Percentiles rank a stretch among this genome's conserved stretches.
phyloP scores from a whole-genome alignment of 202 grass and related monocot species.

The Zoysia matrella region DNA sequence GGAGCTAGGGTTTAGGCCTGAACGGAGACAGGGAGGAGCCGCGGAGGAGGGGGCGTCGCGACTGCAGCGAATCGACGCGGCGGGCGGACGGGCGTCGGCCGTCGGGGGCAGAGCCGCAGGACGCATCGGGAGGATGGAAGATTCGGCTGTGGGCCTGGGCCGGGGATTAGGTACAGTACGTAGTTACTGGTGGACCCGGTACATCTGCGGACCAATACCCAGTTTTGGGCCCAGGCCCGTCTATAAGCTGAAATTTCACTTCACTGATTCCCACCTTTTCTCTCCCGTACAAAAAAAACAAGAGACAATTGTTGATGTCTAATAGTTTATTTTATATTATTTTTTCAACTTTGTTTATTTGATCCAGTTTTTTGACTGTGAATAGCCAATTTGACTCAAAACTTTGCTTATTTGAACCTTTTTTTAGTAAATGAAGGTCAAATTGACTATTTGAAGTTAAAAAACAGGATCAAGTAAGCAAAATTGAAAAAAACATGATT shows the following conservation, averaged over 20 bases:
- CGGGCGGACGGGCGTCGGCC: constrained; percentile 14
- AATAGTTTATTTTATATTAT: too few species aligned
- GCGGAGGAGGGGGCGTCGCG: constrained; percentile 23
- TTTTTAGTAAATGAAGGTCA: too few species aligned
- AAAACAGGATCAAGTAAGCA: too few species aligned
- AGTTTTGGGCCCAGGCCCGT: neutral
- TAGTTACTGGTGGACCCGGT: neutral
- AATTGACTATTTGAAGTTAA: too few species aligned
- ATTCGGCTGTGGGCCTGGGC: constrained; percentile 13
- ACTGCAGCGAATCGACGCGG: constrained; percentile 30
- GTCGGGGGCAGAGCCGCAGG: constrained; percentile 1
- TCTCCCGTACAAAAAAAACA: too few species aligned
- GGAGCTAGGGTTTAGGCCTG: constrained; percentile 44
- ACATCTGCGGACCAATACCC: neutral
- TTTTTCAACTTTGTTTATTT: too few species aligned
- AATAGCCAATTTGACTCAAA: too few species aligned
- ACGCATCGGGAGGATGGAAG: constrained; percentile 30
- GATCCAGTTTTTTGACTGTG: too few species aligned
- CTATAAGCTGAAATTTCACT: neutral
- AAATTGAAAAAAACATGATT: too few species aligned
- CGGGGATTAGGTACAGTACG: neutral
- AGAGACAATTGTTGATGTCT: too few species aligned
- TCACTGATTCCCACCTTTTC: too few species aligned
- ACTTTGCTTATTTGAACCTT: too few species aligned
- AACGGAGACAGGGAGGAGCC: constrained; percentile 23